Conservation (phyloP, 352 stramenopile genomes). For the Phytophthora fragariaefolia region DNA sequence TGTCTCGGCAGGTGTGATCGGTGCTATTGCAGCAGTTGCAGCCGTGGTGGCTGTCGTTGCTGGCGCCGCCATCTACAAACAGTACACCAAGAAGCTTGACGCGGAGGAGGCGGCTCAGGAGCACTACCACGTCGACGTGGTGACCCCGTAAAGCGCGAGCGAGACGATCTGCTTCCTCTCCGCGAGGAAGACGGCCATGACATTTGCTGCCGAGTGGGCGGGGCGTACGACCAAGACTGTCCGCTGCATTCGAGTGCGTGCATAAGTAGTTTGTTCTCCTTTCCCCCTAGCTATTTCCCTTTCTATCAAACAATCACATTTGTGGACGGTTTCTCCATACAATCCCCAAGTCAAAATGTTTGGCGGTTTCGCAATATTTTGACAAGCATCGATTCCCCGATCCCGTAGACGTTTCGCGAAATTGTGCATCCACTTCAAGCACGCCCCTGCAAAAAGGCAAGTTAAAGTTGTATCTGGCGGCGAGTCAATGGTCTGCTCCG, state of each 20-base stretch:
- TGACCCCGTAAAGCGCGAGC: slow-evolving; percentile 33
- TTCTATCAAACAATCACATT: slow-evolving; percentile 14
- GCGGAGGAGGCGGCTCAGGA: slow-evolving; percentile 10
- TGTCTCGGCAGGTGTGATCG: slow-evolving; percentile 30
- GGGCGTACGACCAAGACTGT: slow-evolving; percentile 17
- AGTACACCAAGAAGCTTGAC: slow-evolving; percentile 36
- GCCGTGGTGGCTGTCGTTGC: slow-evolving; percentile 33
- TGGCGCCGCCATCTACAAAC: slow-evolving; percentile 42
- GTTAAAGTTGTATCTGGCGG: not conserved
- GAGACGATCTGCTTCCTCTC: slow-evolving; percentile 6
- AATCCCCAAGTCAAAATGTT: slow-evolving; percentile 22
- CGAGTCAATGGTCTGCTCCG: slow-evolving; percentile 6
- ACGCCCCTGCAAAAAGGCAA: not conserved
- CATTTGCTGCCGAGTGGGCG: not conserved
- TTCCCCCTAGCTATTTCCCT: not conserved
- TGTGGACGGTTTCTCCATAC: slow-evolving; percentile 21
- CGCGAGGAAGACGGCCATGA: slow-evolving; percentile 7
- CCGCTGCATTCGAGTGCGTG: slow-evolving; percentile 14
- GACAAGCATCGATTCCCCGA: slow-evolving; percentile 4
- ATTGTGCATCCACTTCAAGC: slow-evolving; percentile 24
- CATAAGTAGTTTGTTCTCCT: slow-evolving; percentile 6
- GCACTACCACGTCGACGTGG: slow-evolving; percentile 25
- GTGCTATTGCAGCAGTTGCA: slow-evolving; percentile 34
- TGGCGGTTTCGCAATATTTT: slow-evolving; percentile 18
- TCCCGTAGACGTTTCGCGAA: slow-evolving; percentile 4